Base-by-base conservation (phyloP, 2,329 filamentous ascomycete genomes). In the Ceratocystiopsis minuta region DNA sequence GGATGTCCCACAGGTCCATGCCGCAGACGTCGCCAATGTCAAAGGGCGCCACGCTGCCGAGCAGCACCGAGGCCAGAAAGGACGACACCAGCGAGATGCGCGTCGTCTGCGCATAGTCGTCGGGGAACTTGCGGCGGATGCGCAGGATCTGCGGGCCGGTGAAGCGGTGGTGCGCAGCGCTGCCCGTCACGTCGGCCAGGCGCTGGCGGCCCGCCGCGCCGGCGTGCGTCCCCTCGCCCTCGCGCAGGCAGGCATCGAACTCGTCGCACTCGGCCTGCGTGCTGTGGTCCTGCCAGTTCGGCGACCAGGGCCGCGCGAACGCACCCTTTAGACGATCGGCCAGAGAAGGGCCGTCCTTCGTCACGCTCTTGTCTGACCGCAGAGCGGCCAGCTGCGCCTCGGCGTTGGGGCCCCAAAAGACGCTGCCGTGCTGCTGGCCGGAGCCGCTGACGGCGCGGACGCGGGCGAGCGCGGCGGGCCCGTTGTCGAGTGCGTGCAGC, bases 231-330 rank as follows among this genome's bases (percentile, higher is more conserved):
- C 17, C 15, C 15, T n/a, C 44, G 15, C 32, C 4, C 24, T 16
- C 6, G 17, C 36, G 39, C 10, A 95, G 62, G 41, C 67, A 65
- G 6, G 64, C 69, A 57, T 96, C 87, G 55, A 96, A 96, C 48
- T 73, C 68, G 57, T 95, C 86, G 56, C 87, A 95, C 62, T 98
- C 83, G 50, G 68, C 68, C 63, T 95, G 86, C 2, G 90, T 96
- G 61, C 86, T 94, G 47, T 87, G 80, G 58, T 98, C 90, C 62
- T 96, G 90, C 90, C 90, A 98, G 59, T 96, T 98, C 9, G 90
- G 90, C 49, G 84, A 86, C 62, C 78, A 87, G 5, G 81, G 78
- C 57, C 92, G 80, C 15, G 86, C 81, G 55, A 96, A 83, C 0
- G 80, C 81, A 3, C 61, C 64, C 11, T 64, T 60, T 20, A 96